Conservation (phyloP, 352 stramenopile genomes). For the Globisporangium viniferum region DNA sequence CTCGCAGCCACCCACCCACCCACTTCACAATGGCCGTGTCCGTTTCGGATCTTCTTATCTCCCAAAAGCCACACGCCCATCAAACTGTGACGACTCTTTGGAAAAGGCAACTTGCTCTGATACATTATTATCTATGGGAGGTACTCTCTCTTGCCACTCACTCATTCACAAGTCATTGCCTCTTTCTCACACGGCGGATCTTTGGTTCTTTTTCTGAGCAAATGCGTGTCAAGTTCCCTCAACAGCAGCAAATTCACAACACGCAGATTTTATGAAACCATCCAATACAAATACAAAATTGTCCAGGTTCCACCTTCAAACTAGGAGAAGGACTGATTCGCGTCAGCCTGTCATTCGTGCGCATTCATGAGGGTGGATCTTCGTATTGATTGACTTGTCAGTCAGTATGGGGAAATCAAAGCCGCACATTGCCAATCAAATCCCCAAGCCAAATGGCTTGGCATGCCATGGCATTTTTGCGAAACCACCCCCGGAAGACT, state of each 20-base stretch:
- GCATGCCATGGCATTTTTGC: background rate
- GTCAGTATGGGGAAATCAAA: background rate
- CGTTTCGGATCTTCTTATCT: constrained; percentile 3
- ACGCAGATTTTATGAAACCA: background rate
- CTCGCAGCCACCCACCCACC: background rate
- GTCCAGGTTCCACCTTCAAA: background rate
- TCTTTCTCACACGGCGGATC: background rate
- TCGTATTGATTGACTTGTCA: background rate
- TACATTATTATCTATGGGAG: no score
- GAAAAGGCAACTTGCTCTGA: background rate
- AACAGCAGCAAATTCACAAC: background rate
- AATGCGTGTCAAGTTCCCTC: background rate
- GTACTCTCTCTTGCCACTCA: background rate
- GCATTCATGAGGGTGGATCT: background rate
- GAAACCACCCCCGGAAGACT: background rate
- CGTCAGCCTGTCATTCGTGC: background rate
- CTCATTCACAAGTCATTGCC: background rate
- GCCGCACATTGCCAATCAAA: background rate
- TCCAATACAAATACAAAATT: background rate
- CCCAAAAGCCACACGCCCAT: background rate
- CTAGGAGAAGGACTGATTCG: background rate
- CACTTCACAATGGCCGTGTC: background rate
- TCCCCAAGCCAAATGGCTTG: background rate
- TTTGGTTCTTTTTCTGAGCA: background rate
- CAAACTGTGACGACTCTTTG: background rate